Conservation (phyloP, 306 rosid species). For the Prunus campanulata region DNA sequence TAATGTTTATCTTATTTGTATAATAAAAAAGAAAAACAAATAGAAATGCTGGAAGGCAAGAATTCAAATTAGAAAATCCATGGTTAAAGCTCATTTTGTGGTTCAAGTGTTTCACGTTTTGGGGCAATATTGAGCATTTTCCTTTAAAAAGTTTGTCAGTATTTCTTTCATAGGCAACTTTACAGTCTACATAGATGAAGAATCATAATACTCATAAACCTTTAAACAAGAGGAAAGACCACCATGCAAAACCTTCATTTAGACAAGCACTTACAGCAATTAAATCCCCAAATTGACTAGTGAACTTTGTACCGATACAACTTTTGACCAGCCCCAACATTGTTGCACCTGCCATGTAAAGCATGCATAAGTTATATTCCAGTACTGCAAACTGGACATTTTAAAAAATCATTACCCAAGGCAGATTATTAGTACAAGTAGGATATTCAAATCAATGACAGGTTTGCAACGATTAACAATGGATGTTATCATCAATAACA, state of each 20-base stretch:
- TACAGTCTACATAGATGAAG: neutral
- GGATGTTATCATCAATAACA: neutral
- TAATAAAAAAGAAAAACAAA: neutral
- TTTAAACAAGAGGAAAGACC: neutral
- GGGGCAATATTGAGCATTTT: neutral
- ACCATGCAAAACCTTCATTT: neutral
- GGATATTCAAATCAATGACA: neutral
- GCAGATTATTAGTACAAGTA: neutral
- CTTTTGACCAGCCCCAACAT: constrained; percentile 92
- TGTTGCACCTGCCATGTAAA: constrained; percentile 59
- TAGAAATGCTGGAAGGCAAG: neutral
- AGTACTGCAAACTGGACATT: neutral
- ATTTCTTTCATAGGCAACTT: neutral
- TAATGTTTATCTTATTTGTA: neutral
- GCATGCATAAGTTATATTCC: constrained; percentile 11
- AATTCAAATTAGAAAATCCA: neutral
- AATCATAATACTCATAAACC: neutral
- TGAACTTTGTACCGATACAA: constrained; percentile 95
- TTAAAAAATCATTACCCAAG: neutral
- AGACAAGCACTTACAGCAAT: constrained; percentile 77
- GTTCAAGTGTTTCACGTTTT: neutral
- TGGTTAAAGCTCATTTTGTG: neutral
- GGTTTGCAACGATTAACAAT: neutral
- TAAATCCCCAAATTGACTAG: constrained; percentile 91
- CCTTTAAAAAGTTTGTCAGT: neutral